Evolutionary conservation across 805 yeast genomes (phyloP), one percentile per base, ranked within the genome.

Genomic region (Tetrapisispora nanseiensis): DNA sequence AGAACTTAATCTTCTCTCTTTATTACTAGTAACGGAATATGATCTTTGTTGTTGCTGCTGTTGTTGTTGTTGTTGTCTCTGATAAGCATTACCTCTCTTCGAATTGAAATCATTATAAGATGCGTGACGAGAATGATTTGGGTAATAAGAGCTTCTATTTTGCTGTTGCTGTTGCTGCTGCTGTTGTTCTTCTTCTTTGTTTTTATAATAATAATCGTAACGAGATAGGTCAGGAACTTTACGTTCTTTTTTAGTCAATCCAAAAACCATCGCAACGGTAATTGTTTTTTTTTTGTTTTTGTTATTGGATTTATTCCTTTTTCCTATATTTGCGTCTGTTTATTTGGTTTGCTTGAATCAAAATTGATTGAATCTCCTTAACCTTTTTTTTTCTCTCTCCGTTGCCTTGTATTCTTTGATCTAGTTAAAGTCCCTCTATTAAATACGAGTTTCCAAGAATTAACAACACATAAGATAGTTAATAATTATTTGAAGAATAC

Each of bases 191-290:
- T 52, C 53, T 16, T 48, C 51, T 20, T 46, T 47, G 37, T 53
- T 50, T 33, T 53, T 51, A 42, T 61, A 59, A 32, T 61, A 51
- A 41, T 59, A 57, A 40, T 59, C 62, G 39, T 65, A 65, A 39
- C 68, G 56, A 11, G 67, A 62, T 13, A 65, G 49, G 48, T 64
- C 69, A 7, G 69, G 68, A 20, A 60, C 65, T 42, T 54, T 52
- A 28, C 54, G 50, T 35, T 55, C 61, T 48, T 54, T 56, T 37
- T 46, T 50, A 4, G 44, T 19, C 18, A 53, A 33, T 13, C 59
- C 59, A 33, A 55, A 53, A 3, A 54, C 55, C 60, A 52, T 56
- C 11, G 27, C 11, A 8, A 11, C 27, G 11, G 8, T 24, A 11
- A 11, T 11, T 24, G 10, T 24, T 24, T 24, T 24, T 24, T 24